Evolutionary conservation across 2,329 filamentous ascomycete genomes (phyloP), one percentile per base, ranked within the genome.

Genomic region (Pezicula carpinea): DNA sequence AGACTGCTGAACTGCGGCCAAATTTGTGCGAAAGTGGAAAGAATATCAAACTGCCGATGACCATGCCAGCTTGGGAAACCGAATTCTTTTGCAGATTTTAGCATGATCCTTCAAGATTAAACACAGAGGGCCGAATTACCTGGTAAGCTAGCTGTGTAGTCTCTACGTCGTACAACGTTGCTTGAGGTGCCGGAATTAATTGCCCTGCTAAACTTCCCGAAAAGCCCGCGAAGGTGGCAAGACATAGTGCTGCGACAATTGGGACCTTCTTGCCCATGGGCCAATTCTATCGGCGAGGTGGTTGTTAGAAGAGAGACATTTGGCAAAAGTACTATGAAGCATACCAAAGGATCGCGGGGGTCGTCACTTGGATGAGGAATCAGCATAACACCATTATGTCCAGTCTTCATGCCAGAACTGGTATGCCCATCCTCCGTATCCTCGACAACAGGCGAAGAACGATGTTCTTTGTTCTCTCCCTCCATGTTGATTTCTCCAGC

Each of bases 141-240:
- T 64, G 55, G 56, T 66, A 65, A 4, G 62, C 55, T 31, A 64
- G 56, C 23, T 67, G 54, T 6, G 62, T 53, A 18, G 62, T 58
- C 1, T 58, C 58, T 47, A 66, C 64, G 44, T 57, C 45, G 44
- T 69, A 69, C 14, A 66, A 50, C 10, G 56, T 51, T 10, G 63
- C 59, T 52, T 69, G 66, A n/a, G 65, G 59, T 8, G 48, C 49
- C 26, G 68, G 55, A 34, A 65, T 64, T 13, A 67, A 55, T 51
- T 69, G 66, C 14, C 62, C 63, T 18, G 64, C 63, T 18, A 67
- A 57, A 2, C 65, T 59, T 13, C 64, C 61, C 29, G 62, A 58
- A 15, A 63, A 63, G 11, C 63, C 66, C 15, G 64, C 58, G 52
- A 69, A 69, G 6, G 64, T 60, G 4, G 64, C 61, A 6, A 69